Base-by-base conservation (phyloP, 148 eudicot species). In the Linanthus parryae region DNA sequence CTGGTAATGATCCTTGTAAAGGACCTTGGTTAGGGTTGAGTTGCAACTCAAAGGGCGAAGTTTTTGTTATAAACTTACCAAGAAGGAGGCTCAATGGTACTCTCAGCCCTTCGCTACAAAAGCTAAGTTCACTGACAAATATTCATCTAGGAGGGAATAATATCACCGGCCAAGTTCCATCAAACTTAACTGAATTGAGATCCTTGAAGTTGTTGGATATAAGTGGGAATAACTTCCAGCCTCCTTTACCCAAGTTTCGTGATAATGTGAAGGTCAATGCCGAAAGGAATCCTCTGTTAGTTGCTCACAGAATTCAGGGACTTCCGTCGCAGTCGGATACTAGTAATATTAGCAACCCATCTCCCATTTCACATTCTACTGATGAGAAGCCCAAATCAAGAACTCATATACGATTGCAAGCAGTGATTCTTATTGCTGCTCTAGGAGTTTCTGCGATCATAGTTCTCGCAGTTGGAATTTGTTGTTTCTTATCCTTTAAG, bases 1-100 rank as follows among this genome's bases (percentile, higher is more conserved):
- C 73, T 56, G 89, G 89, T 22, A 79, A 85, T 77, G 63, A 79
- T 65, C 95, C 95, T 2, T 85, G 89, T 74, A 39, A 36, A 37
- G 81, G 73, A 27, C 57, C 62, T 30, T 85, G 95, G 89, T 46
- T 78, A 56, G 95, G 95, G 33, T 57, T 85, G 48, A 63, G 48
- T 53, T 86, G 95, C 38, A 62, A 69, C 42, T 28, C 66, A 16
- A 60, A 60, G 14, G 61, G 72, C 2, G 46, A 70, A n/a, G 71
- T 86, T 63, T 27, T 64, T 33, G 64, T 70, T 37, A 51, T 85
- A 34, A 81, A 79, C 62, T 68, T 86, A 58, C 82, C 70, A 31
- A 70, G 69, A 42, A 60, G 67, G 7, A 56, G 59, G 49, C 87
- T 86, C 56, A 77, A 59, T 53, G 90, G 95, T 39, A 82, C 80